Evolutionary conservation across 805 yeast species (phyloP), one percentile per base, ranked within the genome.

Genomic region (Candida nitratophila): DNA sequence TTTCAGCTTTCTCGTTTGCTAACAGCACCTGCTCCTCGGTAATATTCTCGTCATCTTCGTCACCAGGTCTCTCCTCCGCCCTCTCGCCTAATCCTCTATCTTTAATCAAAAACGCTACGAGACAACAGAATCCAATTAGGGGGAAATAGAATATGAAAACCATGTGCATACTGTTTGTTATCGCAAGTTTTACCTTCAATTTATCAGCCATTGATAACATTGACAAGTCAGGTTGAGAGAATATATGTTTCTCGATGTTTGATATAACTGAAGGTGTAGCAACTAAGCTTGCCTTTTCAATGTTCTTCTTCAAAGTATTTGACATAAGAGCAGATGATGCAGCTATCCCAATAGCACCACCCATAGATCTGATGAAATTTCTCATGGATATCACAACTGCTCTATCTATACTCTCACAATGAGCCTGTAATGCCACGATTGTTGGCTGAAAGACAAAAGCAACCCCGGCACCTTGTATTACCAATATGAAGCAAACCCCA

Each of bases 281-380:
- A n/a, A 45, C 50, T 15, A 51, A 26, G 20, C 47, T 12, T 10
- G 47, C 39, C 3, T 39, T n/a, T 21, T 43, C 41, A 1, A 59
- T 31, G 29, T 50, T 47, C 12, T 31, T 20, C 26, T 47, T 47
- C 41, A 60, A 52, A 3, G 51, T 48, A 45, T 59, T 60, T 19
- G 63, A 57, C 43, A 59, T 38, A 10, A 60, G 47, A 9, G 63
- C 50, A 3, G 64, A 52, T 10, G 57, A 49, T 12, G 74, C 58
- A 0, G 83, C 81, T 31, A 78, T 62, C 0, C 85, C 84, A 24
- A 77, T 61, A 1, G 83, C 71, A n/a, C 82, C 82, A n/a, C 85
- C 86, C 45, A 79, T 69, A 3, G 80, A 73, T 44, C 85, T 62
- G 39, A 75, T 50, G 21, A 77, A 76, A 50, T 77, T 78, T 55